Conservation (phyloP, 768 basidiomycete genomes). For the Strobilomyces dryophilus region DNA sequence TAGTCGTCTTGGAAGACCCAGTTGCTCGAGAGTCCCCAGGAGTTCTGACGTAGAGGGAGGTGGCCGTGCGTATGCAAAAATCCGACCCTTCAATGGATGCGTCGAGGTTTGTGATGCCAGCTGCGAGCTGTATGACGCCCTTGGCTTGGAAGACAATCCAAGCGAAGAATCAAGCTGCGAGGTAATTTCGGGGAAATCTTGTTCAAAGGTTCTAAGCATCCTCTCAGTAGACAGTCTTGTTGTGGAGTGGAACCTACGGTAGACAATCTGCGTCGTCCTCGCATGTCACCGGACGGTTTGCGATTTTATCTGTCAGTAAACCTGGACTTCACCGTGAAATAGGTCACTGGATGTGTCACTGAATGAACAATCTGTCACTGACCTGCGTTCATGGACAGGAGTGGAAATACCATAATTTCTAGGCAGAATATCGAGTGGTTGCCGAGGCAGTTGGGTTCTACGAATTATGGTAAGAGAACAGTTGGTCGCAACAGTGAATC, state of each 20-base stretch:
- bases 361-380: not conserved
- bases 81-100: not conserved
- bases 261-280: conserved; percentile 16
- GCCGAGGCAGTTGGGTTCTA: conserved; percentile 1
- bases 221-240: not conserved
- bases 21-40: conserved; percentile 37
- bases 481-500: not conserved
- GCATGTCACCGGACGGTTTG: not conserved
- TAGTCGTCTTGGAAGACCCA: conserved; percentile 52
- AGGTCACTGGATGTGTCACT: not conserved
- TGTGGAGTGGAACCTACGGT: conserved; percentile 11
- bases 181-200: conserved; percentile 1
- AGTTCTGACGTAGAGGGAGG: conserved; percentile 54
- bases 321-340: conserved; percentile 5
- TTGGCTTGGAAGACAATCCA: not conserved
- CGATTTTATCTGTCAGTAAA: not conserved
- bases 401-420: not conserved
- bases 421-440: not conserved
- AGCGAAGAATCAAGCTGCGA: not conserved
- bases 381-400: conserved; percentile 8
- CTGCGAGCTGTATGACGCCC: conserved; percentile 19
- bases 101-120: conserved; percentile 1
- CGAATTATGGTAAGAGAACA: not conserved
- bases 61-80: conserved; percentile 42
- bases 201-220: conserved; percentile 13